Evolutionary conservation across 345 rosid species (phyloP).

Genomic region (Bruguiera sexangula): DNA sequence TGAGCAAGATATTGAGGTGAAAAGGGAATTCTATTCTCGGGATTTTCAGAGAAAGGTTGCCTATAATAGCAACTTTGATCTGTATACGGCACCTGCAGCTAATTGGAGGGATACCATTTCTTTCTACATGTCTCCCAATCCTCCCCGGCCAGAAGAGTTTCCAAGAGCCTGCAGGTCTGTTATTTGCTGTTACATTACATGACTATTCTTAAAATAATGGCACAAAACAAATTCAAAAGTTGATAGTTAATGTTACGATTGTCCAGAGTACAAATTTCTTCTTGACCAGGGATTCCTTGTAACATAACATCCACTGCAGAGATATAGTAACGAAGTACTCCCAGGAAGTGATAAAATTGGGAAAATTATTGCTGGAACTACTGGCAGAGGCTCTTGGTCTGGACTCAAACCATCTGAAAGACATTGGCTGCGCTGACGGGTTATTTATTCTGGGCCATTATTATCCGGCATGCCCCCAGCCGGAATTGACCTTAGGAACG

Average conservation of each 20-base stretch:
- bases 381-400: constrained; percentile 43
- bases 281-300: no score
- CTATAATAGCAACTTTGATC: constrained; percentile 36
- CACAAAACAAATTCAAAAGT: no score
- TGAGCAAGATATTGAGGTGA: constrained; percentile 35
- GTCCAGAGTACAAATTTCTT: no score
- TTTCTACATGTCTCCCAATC: constrained; percentile 30
- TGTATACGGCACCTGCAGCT: constrained; percentile 24
- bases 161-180: constrained; percentile 40
- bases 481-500: constrained; percentile 32
- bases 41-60: constrained; percentile 23
- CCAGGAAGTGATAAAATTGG: constrained; percentile 11
- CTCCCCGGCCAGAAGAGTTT: constrained; percentile 34
- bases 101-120: constrained; percentile 43
- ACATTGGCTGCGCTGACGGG: constrained; percentile 28
- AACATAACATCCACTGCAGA: constrained; percentile 18
- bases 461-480: constrained; percentile 49
- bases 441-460: constrained; percentile 20
- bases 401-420: constrained; percentile 12
- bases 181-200: no score
- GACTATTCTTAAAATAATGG: no score
- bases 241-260: no score
- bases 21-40: constrained; percentile 27
- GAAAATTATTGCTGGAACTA: constrained; percentile 19
- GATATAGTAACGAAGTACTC: constrained; percentile 28